Conservation (phyloP, 2,329 filamentous ascomycete genomes). For the Trichoderma simmonsii region DNA sequence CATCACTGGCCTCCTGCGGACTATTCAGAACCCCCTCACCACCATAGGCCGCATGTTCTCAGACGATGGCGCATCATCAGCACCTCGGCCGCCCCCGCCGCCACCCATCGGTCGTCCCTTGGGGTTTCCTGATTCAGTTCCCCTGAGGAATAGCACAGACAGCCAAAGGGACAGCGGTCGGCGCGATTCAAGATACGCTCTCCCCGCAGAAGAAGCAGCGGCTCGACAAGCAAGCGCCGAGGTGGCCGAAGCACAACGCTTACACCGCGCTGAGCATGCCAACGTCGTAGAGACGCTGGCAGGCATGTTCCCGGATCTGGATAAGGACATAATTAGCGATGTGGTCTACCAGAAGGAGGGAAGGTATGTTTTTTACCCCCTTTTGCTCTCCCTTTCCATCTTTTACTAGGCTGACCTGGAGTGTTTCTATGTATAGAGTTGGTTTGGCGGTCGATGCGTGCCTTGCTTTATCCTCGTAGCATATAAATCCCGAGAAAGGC, state of each 20-base stretch:
- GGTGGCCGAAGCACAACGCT: constrained; percentile 77
- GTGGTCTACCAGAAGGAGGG: constrained; percentile 95
- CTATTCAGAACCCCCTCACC: constrained; percentile 85
- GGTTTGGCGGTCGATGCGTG: constrained; percentile 84
- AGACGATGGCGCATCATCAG: constrained; percentile 52
- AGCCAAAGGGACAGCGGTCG: constrained; percentile 23
- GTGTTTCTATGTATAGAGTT: constrained; percentile 51
- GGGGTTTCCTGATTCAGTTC: not conserved
- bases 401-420: not conserved
- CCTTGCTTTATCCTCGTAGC: constrained; percentile 60
- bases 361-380: constrained; percentile 71
- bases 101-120: constrained; percentile 25
- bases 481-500: not conserved
- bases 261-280: constrained; percentile 79
- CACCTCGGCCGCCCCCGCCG: constrained; percentile 36
- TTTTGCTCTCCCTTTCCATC: too few species aligned
- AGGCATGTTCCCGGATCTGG: constrained; percentile 95
- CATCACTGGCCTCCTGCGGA: constrained; percentile 79
- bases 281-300: constrained; percentile 91
- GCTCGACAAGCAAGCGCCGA: constrained; percentile 89
- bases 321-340: constrained; percentile 92
- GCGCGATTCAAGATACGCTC: constrained; percentile 39
- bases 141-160: not conserved
- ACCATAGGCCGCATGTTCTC: constrained; percentile 95
- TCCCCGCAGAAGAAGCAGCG: constrained; percentile 81